Evolutionary conservation across 2,329 filamentous ascomycete genomes (phyloP).

Genomic region (Nannizziopsis barbatae): DNA sequence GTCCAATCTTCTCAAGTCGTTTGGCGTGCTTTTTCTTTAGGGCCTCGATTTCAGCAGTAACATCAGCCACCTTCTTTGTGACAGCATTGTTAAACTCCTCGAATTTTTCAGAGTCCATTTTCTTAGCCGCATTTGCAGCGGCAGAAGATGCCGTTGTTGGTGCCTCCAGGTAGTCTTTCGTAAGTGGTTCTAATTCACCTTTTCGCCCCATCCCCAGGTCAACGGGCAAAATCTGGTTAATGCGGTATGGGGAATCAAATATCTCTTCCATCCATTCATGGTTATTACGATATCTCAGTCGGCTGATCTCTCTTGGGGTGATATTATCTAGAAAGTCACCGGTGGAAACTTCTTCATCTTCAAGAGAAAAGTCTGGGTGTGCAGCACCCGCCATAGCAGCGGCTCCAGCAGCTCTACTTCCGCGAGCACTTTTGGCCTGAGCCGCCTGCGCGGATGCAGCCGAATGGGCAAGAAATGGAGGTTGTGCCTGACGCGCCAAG

Average conservation of each 20-base stretch:
- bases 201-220: slow-evolving; percentile 77
- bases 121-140: slow-evolving; percentile 39
- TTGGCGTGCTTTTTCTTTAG: slow-evolving; percentile 71
- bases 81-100: slow-evolving; percentile 76
- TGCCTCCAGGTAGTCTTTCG: slow-evolving; percentile 70
- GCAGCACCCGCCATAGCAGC: slow-evolving; percentile 27
- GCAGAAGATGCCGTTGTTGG: slow-evolving; percentile 28
- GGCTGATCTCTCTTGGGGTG: slow-evolving; percentile 78
- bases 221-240: slow-evolving; percentile 72
- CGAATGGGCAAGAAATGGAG: slow-evolving; percentile 24
- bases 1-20: slow-evolving; percentile 62
- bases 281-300: slow-evolving; percentile 80
- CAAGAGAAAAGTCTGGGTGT: slow-evolving; percentile 45
- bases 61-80: slow-evolving; percentile 57
- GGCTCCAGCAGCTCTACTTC: slow-evolving; percentile 33
- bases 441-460: slow-evolving; percentile 22
- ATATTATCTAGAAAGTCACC: slow-evolving; percentile 85
- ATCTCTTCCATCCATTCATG: slow-evolving; percentile 99
- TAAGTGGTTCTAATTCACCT: slow-evolving; percentile 70
- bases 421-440: slow-evolving; percentile 31
- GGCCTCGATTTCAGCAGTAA: slow-evolving; percentile 69
- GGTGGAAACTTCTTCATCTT: slow-evolving; percentile 78
- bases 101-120: slow-evolving; percentile 62
- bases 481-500: slow-evolving; percentile 26
- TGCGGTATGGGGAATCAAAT: slow-evolving; percentile 76